Evolutionary conservation across 441 rosid genomes (phyloP).

Genomic region (Adansonia grandidieri): DNA sequence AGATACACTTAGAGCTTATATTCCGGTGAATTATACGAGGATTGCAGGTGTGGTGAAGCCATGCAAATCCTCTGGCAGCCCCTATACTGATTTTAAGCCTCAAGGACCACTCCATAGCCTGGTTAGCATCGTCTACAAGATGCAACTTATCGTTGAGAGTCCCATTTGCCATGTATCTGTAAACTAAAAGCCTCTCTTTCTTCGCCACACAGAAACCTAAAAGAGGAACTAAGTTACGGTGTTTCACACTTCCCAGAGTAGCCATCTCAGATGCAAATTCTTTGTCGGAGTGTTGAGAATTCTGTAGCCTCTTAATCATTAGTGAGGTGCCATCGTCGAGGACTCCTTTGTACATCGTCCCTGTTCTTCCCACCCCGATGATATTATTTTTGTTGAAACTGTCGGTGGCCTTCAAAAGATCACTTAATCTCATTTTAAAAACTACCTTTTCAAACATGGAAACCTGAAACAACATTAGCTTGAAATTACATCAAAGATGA

Average conservation of each 20-base stretch:
- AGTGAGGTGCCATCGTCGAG: slow-evolving; percentile 69
- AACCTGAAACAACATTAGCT: slow-evolving; percentile 52
- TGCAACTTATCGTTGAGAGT: slow-evolving; percentile 64
- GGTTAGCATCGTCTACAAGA: slow-evolving; percentile 41
- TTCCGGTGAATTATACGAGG: slow-evolving; percentile 89
- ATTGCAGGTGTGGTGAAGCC: slow-evolving; percentile 93
- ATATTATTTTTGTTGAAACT: slow-evolving; percentile 72
- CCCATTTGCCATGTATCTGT: slow-evolving; percentile 76
- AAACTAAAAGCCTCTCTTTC: slow-evolving; percentile 78
- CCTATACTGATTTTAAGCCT: slow-evolving; percentile 81
- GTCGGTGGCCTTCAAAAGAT: slow-evolving; percentile 82
- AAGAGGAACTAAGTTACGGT: slow-evolving; percentile 78
- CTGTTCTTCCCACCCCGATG: slow-evolving; percentile 79
- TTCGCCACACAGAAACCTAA: slow-evolving; percentile 74
- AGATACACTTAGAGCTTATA: slow-evolving; percentile 80
- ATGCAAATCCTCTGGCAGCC: slow-evolving; percentile 82
- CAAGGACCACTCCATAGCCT: slow-evolving; percentile 70
- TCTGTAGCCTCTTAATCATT: slow-evolving; percentile 83
- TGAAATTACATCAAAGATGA: slow-evolving; percentile 22
- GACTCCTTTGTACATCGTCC: slow-evolving; percentile 73
- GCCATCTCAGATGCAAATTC: slow-evolving; percentile 74
- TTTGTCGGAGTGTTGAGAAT: slow-evolving; percentile 76
- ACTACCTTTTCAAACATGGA: slow-evolving; percentile 78
- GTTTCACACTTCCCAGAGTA: slow-evolving; percentile 74
- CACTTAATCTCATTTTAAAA: slow-evolving; percentile 68